Evolutionary conservation across 345 rosid genomes (phyloP).

Genomic region (Psidium guajava): DNA sequence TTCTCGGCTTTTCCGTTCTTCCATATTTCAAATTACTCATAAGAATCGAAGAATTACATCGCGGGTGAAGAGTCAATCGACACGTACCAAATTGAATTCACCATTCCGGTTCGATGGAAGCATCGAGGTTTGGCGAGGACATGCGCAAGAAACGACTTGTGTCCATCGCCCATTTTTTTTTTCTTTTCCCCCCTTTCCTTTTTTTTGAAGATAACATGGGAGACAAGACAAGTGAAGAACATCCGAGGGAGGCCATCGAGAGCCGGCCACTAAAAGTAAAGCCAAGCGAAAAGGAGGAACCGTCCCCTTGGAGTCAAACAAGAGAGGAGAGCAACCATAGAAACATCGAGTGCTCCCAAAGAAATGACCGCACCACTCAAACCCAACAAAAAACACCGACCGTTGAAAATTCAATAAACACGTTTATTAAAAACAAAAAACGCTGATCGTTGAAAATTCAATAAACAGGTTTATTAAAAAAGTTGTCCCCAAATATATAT

Average conservation of each 20-base stretch:
- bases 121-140: no score
- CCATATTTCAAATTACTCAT: no score
- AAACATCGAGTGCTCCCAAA: neutral
- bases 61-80: no score
- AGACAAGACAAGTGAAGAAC: neutral
- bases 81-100: no score
- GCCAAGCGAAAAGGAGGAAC: neutral
- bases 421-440: neutral
- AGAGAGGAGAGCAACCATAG: neutral
- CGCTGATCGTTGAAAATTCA: neutral
- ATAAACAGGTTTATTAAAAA: neutral
- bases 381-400: neutral
- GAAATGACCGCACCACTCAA: no score
- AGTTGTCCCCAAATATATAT: rapidly evolving
- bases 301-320: neutral
- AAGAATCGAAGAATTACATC: no score
- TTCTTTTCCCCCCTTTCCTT: no score
- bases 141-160: no score
- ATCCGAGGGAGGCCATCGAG: neutral
- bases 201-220: no score
- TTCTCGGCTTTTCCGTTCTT: no score
- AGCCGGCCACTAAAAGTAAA: neutral
- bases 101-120: no score
- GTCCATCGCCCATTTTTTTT: no score
- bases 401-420: neutral